Base-by-base conservation (phyloP, 495 filamentous ascomycete species). In the Trichoderma asperelloides region DNA sequence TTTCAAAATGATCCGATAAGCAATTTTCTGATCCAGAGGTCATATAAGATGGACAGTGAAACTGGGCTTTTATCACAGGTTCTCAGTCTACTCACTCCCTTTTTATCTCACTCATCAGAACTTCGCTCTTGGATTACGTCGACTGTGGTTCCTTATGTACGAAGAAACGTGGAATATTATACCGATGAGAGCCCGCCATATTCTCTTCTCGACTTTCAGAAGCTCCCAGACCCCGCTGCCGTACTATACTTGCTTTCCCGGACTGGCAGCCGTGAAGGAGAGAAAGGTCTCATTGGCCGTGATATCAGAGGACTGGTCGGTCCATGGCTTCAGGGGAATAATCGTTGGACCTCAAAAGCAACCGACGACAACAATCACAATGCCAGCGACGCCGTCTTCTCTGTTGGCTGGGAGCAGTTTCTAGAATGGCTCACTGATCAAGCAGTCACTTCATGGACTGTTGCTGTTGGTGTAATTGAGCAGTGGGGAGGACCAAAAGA, bases 151-250 rank as follows among this genome's bases (percentile, higher is more conserved):
- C 93, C 93, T 0, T 80, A 96, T 1, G 77, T 94, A 18, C 84
- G 93, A 65, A 80, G 92, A n/a, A 90, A 90, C 71, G 90, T 90
- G 74, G 91, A 95, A 79, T 95, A 92, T 72, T 90, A 96, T 69
- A 85, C 89, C 0, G 75, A 84, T 37, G 81, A 83, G 13, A 82
- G 81, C 16, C 76, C 80, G 15, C 70, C 78, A 9, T 78, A 86
- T 41, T 86, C 87, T 3, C 77, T 96, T 23, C 77, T 79, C 21
- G 76, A 72, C 0, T 89, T 91, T 69, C 86, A 91, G 65, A 79
- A 78, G 0, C 71, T 95, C 55, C 85, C 87, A 62, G 86, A 84
- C 57, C 76, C 78, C 65, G 81, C 84, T 37, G 91, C 87, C 2
- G 81, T 93, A 27, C 85, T 87, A 49, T 73, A 88, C 40, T 79